Percentiles rank a stretch among this genome's conserved stretches.
Evolutionary conservation across 1,284 basidiomycete genomes (phyloP).

Genomic region (Phellopilus nigrolimitatus): DNA sequence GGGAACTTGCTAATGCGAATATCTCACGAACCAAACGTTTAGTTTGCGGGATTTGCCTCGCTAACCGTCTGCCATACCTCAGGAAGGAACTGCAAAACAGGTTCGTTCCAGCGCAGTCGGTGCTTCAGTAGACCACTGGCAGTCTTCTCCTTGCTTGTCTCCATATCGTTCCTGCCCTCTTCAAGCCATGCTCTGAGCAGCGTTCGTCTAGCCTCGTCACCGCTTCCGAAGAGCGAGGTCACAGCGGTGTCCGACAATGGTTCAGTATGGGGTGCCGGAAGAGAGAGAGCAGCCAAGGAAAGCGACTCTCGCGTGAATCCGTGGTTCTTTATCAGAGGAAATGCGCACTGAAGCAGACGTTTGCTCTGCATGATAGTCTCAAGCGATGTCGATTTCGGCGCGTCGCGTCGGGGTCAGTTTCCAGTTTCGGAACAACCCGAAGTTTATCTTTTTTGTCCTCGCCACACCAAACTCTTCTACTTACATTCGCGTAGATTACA

Average conservation of each 20-base stretch:
- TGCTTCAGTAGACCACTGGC: constrained; percentile 46
- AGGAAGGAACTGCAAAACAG: constrained; percentile 55
- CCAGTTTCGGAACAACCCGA: not conserved
- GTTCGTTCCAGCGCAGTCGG: constrained; percentile 58
- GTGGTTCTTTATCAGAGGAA: constrained; percentile 56
- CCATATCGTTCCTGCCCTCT: constrained; percentile 56
- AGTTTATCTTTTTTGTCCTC: not conserved
- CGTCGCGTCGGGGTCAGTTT: too few species aligned
- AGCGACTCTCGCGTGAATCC: constrained; percentile 71
- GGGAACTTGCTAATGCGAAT: constrained; percentile 56
- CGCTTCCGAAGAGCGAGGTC: constrained; percentile 68
- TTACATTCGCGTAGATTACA: constrained; percentile 10
- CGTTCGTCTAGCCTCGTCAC: constrained; percentile 54
- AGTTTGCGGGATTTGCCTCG: not conserved
- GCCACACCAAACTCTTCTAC: constrained; percentile 18
- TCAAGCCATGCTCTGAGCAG: constrained; percentile 70
- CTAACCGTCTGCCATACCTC: constrained; percentile 42
- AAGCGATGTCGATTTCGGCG: constrained; percentile 5
- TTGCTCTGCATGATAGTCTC: constrained; percentile 12
- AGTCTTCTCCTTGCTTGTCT: constrained; percentile 25
- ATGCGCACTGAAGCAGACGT: constrained; percentile 49
- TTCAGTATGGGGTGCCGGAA: constrained; percentile 45
- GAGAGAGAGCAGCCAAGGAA: constrained; percentile 54
- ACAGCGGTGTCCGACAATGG: constrained; percentile 67
- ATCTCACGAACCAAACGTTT: constrained; percentile 38